Evolutionary conservation across 2,329 filamentous ascomycete genomes (phyloP), one percentile per base, ranked within the genome.

Genomic region (Tetracladium maxilliforme): DNA sequence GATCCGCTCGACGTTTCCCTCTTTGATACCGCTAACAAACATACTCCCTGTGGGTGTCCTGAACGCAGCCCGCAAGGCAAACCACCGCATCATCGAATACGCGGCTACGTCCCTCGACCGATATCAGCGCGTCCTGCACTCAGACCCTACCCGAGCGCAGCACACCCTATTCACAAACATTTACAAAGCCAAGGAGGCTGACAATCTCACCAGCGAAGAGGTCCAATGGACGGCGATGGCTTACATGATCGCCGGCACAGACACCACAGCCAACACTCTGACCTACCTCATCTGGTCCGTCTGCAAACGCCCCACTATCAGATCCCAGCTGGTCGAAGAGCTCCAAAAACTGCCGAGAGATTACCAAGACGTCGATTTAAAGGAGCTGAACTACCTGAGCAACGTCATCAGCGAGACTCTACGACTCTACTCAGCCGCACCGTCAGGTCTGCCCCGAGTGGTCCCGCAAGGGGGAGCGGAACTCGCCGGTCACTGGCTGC

Each of bases 371-470:
- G 34, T 33, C 4, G 33, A 40, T 10, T 27, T 53, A 6, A 38
- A 44, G 4, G 29, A 32, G 7, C 33, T 52, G 6, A 39, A 37
- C 4, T 37, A 41, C 6, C 30, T 54, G 7, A 40, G 46, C 19
- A 39, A 42, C 3, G 37, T 47, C 2, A 41, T 54, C 14, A 38
- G 39, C 7, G 52, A 56, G 30, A 39, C 42, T 5, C 31, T 54
- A 15, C 33, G 50, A 3, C 23, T 52, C 4, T 48, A 50, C 23
- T 37, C 40, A 3, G 41, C 49, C 9, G 45, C 43, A 7, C 40
- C 49, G 1, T 41, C 37, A 2, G 34, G 32, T 12, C 35, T 51
- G 6, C 45, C 42, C 7, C 37, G 50, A 3, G 22, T 18, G 2
- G 34, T 41, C 2, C 45, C 49, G 1, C 19, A 28, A 2, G 39